Evolutionary conservation across 208 protist species (phyloP), one percentile per base, ranked within the genome.

Genomic region (Trypanosoma cruzi): DNA sequence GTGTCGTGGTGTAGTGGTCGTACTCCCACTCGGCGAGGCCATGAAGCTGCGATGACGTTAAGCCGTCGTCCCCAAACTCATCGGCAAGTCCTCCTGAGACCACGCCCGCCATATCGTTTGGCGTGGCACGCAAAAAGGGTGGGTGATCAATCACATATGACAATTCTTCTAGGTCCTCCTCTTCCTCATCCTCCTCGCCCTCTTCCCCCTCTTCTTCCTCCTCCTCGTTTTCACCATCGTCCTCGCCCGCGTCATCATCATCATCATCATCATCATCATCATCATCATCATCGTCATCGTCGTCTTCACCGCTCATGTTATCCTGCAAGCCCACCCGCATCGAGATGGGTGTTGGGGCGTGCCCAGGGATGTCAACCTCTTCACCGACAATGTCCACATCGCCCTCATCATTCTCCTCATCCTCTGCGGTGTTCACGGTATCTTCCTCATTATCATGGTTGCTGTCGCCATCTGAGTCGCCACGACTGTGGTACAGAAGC

Each of bases 351-450:
- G 48, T 52, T 6, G 48, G 24, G n/a, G 22, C n/a, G 48, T 52
- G 48, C 2, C 48, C 48, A 32, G 37, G 3, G 44, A 20, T 58
- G 54, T 58, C 57, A 14, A 26, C 60, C 13, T 14, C 65, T 40
- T 22, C 57, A 16, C 29, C 18, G 22, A 28, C 48, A 18, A 53
- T 44, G 40, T 59, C 26, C 48, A 64, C 48, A 16, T 60, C 32
- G 11, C 71, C 59, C 4, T 78, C 61, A n/a, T 80, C 63, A 14
- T 71, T 60, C 2, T 72, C 68, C 49, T 80, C 54, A 24, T 79
- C 70, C 20, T 2, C 36, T 13, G 36, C 10, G 36, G 10, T 14
- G 40, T 44, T 16, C 8, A 1, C 40, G 8, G 1, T 14, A 44
- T 76, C 56, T 8, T 46, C 46, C 20, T 59, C 54, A 16, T 46